phyloP scores from a whole-genome alignment of 352 stramenopile species.

The Globisporangium emineosum region DNA sequence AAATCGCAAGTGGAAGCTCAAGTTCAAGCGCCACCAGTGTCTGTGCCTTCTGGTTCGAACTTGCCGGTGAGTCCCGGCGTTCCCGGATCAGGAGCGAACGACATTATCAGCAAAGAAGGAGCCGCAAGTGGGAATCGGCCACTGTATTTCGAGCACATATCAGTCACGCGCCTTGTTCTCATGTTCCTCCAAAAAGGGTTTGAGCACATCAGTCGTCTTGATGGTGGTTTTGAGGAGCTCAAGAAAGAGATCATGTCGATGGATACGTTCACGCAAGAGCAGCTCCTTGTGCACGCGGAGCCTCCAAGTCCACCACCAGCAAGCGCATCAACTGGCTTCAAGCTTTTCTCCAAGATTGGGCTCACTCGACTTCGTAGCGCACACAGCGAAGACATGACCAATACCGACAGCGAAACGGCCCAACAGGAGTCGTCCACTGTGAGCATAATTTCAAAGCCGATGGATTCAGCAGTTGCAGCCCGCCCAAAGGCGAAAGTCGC shows the following conservation, averaged over 20 bases:
- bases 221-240: constrained; percentile 82
- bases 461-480: background rate
- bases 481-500: constrained; percentile 31
- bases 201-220: constrained; percentile 79
- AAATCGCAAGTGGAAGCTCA: constrained; percentile 2
- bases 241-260: constrained; percentile 60
- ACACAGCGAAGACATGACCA: constrained; percentile 34
- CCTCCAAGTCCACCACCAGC: constrained; percentile 8
- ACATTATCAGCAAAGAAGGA: constrained; percentile 33
- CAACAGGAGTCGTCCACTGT: background rate
- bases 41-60: constrained; percentile 11
- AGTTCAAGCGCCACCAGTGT: background rate
- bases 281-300: constrained; percentile 53
- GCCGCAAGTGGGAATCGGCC: constrained; percentile 18
- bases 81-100: constrained; percentile 28
- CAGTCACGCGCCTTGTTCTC: constrained; percentile 72
- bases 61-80: constrained; percentile 14
- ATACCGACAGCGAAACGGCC: background rate
- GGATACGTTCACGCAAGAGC: constrained; percentile 64
- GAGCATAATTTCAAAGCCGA: background rate
- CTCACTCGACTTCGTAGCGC: constrained; percentile 30
- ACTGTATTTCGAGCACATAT: constrained; percentile 53
- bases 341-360: constrained; percentile 50
- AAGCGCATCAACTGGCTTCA: constrained; percentile 31
- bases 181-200: constrained; percentile 88